Evolutionary conservation across 306 rosid species (phyloP).

Genomic region (Datisca glomerata): DNA sequence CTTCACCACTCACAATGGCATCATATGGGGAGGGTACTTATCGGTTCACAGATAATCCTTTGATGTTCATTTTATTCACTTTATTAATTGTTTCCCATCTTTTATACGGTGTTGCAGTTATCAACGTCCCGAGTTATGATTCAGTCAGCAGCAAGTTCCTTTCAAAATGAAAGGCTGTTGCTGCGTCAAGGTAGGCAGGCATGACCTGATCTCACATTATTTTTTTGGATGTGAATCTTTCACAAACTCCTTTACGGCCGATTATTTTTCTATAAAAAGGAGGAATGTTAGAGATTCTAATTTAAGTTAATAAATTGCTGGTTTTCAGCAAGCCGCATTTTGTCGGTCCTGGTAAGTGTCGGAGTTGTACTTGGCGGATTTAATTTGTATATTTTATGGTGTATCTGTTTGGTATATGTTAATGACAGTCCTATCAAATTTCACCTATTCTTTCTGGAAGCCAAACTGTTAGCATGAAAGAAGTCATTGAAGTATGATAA

Average conservation of each 20-base stretch:
- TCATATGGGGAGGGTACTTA: constrained; percentile 80
- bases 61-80: neutral
- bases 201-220: too few relatives aligned
- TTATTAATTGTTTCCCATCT: constrained; percentile 1
- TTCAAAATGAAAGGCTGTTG: constrained; percentile 29
- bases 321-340: constrained; percentile 19
- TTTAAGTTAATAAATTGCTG: constrained; percentile 26
- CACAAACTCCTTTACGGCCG: too few relatives aligned
- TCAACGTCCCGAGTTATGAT: constrained; percentile 62
- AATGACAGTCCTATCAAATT: too few relatives aligned
- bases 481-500: too few relatives aligned
- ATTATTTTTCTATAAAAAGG: constrained; percentile 23
- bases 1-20: constrained; percentile 90
- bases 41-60: neutral
- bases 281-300: constrained; percentile 13
- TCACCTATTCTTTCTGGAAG: too few relatives aligned
- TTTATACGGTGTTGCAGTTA: constrained; percentile 37
- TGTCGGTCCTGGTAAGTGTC: too few relatives aligned
- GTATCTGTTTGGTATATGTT: too few relatives aligned
- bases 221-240: constrained; percentile 11
- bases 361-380: too few relatives aligned
- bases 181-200: constrained; percentile 8
- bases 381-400: too few relatives aligned
- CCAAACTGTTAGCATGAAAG: too few relatives aligned
- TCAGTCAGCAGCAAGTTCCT: constrained; percentile 61